A percentile compares a stretch with the other conserved stretches of the same genome.
phyloP scores from a whole-genome alignment of 495 filamentous ascomycete genomes.

The Penicillium desertorum region DNA sequence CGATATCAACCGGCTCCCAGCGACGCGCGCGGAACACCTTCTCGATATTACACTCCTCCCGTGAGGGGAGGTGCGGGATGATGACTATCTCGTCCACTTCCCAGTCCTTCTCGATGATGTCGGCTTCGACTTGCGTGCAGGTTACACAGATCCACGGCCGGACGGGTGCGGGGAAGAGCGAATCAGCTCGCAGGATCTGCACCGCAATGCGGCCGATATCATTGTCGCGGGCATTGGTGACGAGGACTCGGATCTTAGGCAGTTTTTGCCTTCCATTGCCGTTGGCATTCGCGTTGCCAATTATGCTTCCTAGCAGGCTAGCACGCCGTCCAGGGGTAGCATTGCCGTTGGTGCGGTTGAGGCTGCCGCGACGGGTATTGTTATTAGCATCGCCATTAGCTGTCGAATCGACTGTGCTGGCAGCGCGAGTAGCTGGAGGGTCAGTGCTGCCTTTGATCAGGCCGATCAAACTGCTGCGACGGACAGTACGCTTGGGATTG shows the following conservation, averaged over 20 bases:
- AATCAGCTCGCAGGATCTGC: conserved; percentile 36
- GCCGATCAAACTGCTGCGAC: conserved; percentile 5
- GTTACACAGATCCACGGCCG: conserved; percentile 46
- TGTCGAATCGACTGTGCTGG: background rate
- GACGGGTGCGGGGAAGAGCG: conserved; percentile 31
- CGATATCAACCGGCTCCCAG: conserved; percentile 41
- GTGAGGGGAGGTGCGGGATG: conserved; percentile 24
- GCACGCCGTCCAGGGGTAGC: background rate
- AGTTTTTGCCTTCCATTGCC: conserved; percentile 14
- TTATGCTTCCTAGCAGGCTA: background rate
- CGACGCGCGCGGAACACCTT: conserved; percentile 30
- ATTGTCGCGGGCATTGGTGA: conserved; percentile 40
- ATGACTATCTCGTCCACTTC: conserved; percentile 38
- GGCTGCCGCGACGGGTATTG: background rate
- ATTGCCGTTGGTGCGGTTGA: conserved; percentile 1
- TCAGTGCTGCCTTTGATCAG: conserved; percentile 2
- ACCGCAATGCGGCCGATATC: conserved; percentile 42
- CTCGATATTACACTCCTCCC: conserved; percentile 32
- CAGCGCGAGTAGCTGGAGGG: background rate
- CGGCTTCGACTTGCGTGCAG: conserved; percentile 33
- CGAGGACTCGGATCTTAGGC: conserved; percentile 30
- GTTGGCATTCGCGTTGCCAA: conserved; percentile 9
- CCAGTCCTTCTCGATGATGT: conserved; percentile 24
- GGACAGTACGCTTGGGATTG: conserved; percentile 1
- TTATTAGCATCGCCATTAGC: background rate